Conservation (phyloP, 352 stramenopile genomes). For the Phytophthora cajani region DNA sequence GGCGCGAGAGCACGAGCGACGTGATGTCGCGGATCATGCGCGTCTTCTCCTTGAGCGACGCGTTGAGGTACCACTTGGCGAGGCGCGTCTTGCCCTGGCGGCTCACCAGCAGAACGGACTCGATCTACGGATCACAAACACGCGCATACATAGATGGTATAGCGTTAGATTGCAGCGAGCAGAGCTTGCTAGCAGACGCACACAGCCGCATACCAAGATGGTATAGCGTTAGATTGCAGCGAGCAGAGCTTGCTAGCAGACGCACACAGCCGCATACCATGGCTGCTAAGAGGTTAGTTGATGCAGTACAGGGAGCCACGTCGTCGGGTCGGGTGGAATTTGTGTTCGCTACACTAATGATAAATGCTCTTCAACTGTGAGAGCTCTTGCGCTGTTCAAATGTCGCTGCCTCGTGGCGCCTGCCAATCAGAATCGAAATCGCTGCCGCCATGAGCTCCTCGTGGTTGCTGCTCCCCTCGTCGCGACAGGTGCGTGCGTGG, state of each 20-base stretch:
- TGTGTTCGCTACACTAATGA: background rate
- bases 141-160: conserved; percentile 18
- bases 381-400: background rate
- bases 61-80: conserved; percentile 90
- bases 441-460: conserved; percentile 5
- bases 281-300: background rate
- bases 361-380: background rate
- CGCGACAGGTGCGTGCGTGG: conserved; percentile 13
- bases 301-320: background rate
- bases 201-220: conserved; percentile 22
- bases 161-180: background rate
- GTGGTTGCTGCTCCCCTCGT: conserved; percentile 2
- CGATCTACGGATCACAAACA: conserved; percentile 59
- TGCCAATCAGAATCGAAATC: conserved; percentile 35
- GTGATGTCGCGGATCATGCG: conserved; percentile 91
- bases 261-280: conserved; percentile 23
- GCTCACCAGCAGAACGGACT: conserved; percentile 89
- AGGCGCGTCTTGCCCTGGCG: conserved; percentile 93
- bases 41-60: conserved; percentile 84
- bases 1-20: conserved; percentile 85
- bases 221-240: background rate
- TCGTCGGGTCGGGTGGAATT: background rate
- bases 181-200: background rate
- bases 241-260: background rate
- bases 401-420: conserved; percentile 8